Evolutionary conservation across 306 rosid species (phyloP), one percentile per base, ranked within the genome.

Genomic region (Fragaria iinumae): DNA sequence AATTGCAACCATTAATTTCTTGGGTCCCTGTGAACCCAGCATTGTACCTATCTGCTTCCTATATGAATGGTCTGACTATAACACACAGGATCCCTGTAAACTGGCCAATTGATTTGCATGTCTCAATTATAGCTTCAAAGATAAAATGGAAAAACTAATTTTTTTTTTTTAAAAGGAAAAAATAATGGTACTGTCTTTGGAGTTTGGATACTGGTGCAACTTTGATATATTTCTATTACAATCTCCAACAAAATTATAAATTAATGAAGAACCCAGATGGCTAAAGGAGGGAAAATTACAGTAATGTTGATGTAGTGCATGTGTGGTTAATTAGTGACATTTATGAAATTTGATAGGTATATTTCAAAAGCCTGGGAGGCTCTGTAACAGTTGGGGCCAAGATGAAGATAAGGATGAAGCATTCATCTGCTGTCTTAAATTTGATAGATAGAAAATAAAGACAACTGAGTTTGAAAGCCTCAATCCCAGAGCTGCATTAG

Each of bases 331-430:
- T 57, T 18, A 56, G 68, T 25, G 66, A 41, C 55, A 57, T 57
- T 57, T 21, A 14, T 23, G 43, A 43, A 18, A 2, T 47, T 34
- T n/a, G 48, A 57, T 56, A 3, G 27, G 20, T 36, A 9, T 36
- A 23, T 55, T 56, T 64, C 56, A 59, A 44, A 39, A 17, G 69
- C 53, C 32, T 36, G 34, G 1, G 71, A 29, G 34, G 78, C 60
- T 74, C 70, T 62, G 77, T 13, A 74, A 10, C 38, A 36, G 76
- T 70, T 66, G 70, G 76, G 81, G 29, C 76, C 81, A 60, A 38
- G 27, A 25, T 21, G 27, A 48, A 78, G 71, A 71, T 72, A 36
- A 32, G 39, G 18, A 71, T 34, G 39, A 20, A 38, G 36, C 25
- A 34, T 47, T 63, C 72, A 60, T 47, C 81, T 11, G 7, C 76